A percentile compares a stretch with the other conserved stretches of the same genome.
These are phyloP conservation scores for Fusarium mundagurra DNA, from an alignment of 2,329 filamentous ascomycete species.

Conservation along the genomic window DNA sequence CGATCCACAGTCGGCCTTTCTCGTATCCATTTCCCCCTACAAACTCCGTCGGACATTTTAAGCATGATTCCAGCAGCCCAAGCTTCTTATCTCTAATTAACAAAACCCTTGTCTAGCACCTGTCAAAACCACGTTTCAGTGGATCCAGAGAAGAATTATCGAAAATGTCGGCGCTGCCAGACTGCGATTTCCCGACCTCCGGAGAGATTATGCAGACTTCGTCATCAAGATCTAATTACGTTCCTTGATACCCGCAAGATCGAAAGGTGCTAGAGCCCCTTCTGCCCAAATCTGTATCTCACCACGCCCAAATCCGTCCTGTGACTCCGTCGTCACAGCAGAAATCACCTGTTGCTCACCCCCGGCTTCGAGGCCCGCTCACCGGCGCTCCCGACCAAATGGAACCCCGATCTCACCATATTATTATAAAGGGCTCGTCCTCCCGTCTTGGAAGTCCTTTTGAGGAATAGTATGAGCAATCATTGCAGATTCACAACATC, in stretches of 20 bases:
- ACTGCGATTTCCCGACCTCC: neutral
- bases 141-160: neutral
- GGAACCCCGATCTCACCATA: conserved; percentile 13
- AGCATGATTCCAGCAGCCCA: neutral
- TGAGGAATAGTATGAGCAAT: neutral
- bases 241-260: conserved; percentile 26
- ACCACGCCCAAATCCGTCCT: neutral
- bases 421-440: conserved; percentile 23
- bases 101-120: neutral
- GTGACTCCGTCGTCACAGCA: neutral
- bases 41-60: conserved; percentile 28
- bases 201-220: neutral
- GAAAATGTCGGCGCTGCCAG: neutral
- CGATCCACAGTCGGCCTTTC: conserved; percentile 16
- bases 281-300: neutral
- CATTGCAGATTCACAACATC: neutral
- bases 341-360: conserved; percentile 20
- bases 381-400: conserved; percentile 23
- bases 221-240: conserved; percentile 5
- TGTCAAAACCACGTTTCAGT: conserved; percentile 1
- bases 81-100: neutral
- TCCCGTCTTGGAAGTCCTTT: conserved; percentile 19
- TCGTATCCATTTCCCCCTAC: neutral
- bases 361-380: neutral
- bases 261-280: conserved; percentile 15